A percentile compares a stretch with the other conserved stretches of the same genome.
Evolutionary conservation across 768 basidiomycete genomes (phyloP).

Genomic region (Panus rudis): DNA sequence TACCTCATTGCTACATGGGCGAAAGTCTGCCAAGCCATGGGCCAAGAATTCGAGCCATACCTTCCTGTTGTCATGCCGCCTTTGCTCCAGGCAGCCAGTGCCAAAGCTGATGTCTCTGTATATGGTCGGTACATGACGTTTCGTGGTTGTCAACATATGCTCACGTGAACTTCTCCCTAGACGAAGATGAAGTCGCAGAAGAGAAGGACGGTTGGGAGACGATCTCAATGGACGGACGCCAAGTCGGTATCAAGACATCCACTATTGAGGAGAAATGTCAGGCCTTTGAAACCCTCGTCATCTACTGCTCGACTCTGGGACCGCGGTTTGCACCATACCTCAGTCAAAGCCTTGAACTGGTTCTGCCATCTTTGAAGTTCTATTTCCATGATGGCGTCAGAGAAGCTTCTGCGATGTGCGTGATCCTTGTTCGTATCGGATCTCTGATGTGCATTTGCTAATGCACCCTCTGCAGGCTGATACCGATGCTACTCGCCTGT

Average conservation of each 20-base stretch:
- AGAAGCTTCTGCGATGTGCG: slow-evolving; percentile 71
- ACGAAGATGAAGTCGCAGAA: slow-evolving; percentile 47
- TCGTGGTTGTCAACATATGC: neutral
- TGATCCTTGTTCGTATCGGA: slow-evolving; percentile 9
- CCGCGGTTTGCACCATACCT: slow-evolving; percentile 67
- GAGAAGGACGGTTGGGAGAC: slow-evolving; percentile 77
- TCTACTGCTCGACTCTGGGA: slow-evolving; percentile 66
- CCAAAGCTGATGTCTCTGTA: slow-evolving; percentile 74
- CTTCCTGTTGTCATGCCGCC: slow-evolving; percentile 80
- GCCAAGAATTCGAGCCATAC: slow-evolving; percentile 81
- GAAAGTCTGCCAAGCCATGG: slow-evolving; percentile 81
- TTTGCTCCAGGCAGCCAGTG: slow-evolving; percentile 63
- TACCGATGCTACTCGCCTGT: slow-evolving; percentile 63
- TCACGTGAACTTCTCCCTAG: slow-evolving; percentile 18
- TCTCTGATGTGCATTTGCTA: neutral
- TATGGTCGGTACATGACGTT: slow-evolving; percentile 40
- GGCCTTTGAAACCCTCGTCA: slow-evolving; percentile 81
- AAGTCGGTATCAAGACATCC: slow-evolving; percentile 71
- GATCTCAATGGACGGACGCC: slow-evolving; percentile 68
- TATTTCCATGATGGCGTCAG: slow-evolving; percentile 83
- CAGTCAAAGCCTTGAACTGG: slow-evolving; percentile 61
- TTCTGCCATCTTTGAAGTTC: slow-evolving; percentile 63
- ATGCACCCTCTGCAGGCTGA: slow-evolving; percentile 37
- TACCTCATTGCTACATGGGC: slow-evolving; percentile 87
- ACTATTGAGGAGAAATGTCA: slow-evolving; percentile 84